Percentiles rank a stretch among this genome's conserved stretches.
phyloP scores from a whole-genome alignment of 2,329 filamentous ascomycete species.

The Xylariales sp. region DNA sequence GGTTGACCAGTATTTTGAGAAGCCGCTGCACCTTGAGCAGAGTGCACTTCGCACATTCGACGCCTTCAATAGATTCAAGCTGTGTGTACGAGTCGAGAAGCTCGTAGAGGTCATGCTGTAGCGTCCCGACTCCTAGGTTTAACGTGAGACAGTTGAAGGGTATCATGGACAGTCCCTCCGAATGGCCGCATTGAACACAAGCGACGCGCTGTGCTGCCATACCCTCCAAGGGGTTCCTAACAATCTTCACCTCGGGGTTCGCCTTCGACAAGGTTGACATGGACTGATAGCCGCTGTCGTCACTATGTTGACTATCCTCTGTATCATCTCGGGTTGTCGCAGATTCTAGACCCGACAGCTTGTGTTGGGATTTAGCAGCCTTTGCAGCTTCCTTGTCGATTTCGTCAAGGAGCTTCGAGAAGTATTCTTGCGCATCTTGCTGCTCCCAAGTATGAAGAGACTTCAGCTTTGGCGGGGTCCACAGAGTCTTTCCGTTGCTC shows the following conservation, averaged over 20 bases:
- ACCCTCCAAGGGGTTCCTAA: slow-evolving; percentile 79
- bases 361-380: slow-evolving; percentile 31
- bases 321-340: slow-evolving; percentile 33
- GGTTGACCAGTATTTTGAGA: slow-evolving; percentile 42
- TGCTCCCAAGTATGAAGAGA: slow-evolving; percentile 94
- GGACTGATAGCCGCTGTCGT: slow-evolving; percentile 55
- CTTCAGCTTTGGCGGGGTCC: slow-evolving; percentile 77
- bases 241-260: slow-evolving; percentile 29
- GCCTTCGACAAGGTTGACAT: slow-evolving; percentile 32
- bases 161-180: slow-evolving; percentile 82
- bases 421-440: slow-evolving; percentile 97
- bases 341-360: slow-evolving; percentile 35
- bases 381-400: slow-evolving; percentile 71
- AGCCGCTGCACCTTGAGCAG: slow-evolving; percentile 54
- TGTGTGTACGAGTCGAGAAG: slow-evolving; percentile 80
- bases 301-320: slow-evolving; percentile 42
- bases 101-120: slow-evolving; percentile 67
- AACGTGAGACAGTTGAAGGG: slow-evolving; percentile 93
- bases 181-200: slow-evolving; percentile 79
- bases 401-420: slow-evolving; percentile 80
- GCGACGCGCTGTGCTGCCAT: slow-evolving; percentile 83
- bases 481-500: slow-evolving; percentile 72
- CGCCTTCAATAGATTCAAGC: slow-evolving; percentile 80
- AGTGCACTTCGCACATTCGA: slow-evolving; percentile 90
- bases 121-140: slow-evolving; percentile 61